These are phyloP conservation scores for Millerozyma acaciae DNA, from an alignment of 805 yeast species.

Conservation along the genomic window DNA sequence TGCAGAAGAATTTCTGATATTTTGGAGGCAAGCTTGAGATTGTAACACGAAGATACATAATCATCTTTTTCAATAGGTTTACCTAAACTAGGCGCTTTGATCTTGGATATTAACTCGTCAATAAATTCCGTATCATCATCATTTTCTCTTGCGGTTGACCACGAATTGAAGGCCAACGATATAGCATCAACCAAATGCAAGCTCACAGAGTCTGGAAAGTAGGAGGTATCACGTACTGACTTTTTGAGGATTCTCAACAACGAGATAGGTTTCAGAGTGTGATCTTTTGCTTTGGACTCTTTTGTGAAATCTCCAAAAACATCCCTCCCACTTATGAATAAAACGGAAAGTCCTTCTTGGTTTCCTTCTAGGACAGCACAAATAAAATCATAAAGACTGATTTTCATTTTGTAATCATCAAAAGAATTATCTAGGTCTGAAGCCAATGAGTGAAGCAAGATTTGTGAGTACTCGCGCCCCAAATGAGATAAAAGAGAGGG, in stretches of 20 bases:
- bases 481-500: constrained; percentile 83
- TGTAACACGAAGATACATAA: constrained; percentile 43
- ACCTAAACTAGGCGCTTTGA: constrained; percentile 20
- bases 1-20: constrained; percentile 75
- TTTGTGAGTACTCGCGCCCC: constrained; percentile 59
- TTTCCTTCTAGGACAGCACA: constrained; percentile 65
- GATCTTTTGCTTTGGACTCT: constrained; percentile 14
- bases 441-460: constrained; percentile 57
- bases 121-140: constrained; percentile 48
- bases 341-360: constrained; percentile 74
- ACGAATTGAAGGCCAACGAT: constrained; percentile 69
- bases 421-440: constrained; percentile 56
- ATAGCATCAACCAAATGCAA: constrained; percentile 69
- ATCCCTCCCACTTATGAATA: constrained; percentile 60
- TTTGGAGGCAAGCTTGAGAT: constrained; percentile 57
- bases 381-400: constrained; percentile 58
- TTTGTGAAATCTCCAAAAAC: constrained; percentile 36
- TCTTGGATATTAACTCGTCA: constrained; percentile 34
- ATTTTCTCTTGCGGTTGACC: constrained; percentile 62
- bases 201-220: constrained; percentile 59
- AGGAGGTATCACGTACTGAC: constrained; percentile 48
- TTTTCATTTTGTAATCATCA: constrained; percentile 50
- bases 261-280: constrained; percentile 29
- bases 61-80: constrained; percentile 16
- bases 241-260: constrained; percentile 53